Evolutionary conservation across 179 eudicot species (phyloP).

Genomic region (Sideroxylon spinosum): DNA sequence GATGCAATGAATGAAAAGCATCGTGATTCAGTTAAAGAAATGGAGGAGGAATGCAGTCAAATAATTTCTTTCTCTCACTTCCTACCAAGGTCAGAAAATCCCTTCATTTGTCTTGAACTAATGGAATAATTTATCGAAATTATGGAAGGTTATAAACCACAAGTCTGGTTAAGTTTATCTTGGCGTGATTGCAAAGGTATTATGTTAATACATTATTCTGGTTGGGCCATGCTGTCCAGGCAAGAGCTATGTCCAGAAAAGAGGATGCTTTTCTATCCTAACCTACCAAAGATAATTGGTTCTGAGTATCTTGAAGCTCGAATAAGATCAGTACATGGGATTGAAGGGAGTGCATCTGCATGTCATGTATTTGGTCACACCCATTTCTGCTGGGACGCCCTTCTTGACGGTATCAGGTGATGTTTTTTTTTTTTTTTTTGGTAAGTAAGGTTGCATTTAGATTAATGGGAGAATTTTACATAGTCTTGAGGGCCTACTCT

Average conservation of each 20-base stretch:
- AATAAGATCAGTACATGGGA: conserved; percentile 54
- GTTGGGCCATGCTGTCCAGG: conserved; percentile 24
- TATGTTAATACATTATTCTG: neutral
- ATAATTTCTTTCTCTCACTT: conserved; percentile 66
- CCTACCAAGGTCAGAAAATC: conserved; percentile 53
- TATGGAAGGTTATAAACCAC: neutral
- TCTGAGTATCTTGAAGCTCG: conserved; percentile 62
- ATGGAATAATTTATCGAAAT: neutral
- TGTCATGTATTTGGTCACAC: conserved; percentile 82
- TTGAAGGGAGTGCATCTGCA: conserved; percentile 35
- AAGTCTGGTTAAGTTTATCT: neutral
- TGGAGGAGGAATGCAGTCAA: conserved; percentile 44
- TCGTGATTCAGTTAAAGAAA: conserved; percentile 32
- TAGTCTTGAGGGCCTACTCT: too few species aligned
- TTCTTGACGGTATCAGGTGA: conserved; percentile 55
- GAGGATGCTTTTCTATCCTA: conserved; percentile 75
- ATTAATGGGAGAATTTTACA: too few species aligned
- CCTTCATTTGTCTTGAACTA: neutral
- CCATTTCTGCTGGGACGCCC: conserved; percentile 71
- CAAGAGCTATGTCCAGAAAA: conserved; percentile 71
- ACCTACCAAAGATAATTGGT: conserved; percentile 68
- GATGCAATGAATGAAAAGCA: conserved; percentile 55
- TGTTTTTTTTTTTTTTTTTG: too few species aligned
- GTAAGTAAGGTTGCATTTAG: too few species aligned
- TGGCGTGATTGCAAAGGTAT: neutral